Base-by-base conservation (phyloP, 495 filamentous ascomycete genomes). In the Xylaria palmicola region DNA sequence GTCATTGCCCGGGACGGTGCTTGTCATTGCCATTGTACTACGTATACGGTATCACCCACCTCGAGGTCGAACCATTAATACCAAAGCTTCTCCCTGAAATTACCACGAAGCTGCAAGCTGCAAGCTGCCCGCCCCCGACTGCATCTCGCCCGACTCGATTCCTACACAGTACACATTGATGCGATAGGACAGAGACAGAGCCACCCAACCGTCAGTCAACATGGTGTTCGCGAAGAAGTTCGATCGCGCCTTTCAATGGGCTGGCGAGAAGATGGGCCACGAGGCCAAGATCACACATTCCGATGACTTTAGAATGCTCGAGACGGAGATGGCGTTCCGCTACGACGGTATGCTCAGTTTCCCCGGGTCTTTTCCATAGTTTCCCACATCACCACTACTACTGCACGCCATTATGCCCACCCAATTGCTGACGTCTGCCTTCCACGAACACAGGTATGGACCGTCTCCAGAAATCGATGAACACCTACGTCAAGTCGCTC, bases 181-280 rank as follows among this genome's bases (percentile, higher is more conserved):
- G 47, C 26, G 1, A 32, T 36, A 60, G 47, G 29, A 13, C 39
- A 41, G 5, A 29, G 12, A 53, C 29, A 29, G 20, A 20, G 26
- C 8, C 13, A 13, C 19, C 37, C 4, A 12, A 15, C 22, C 6
- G 27, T 7, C 19, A 12, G 27, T 26, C 64, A 79, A 55, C 34
- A 96, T 97, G 92, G 91, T 93, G 76, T 87, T 96, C 79, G 93
- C 92, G 77, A 93, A 95, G 83, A 96, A 96, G 74, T 85, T 98
- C 71, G 94, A 91, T 75, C 89, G 95, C 62, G 87, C 97, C 79
- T 96, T 94, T 82, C 94, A 98, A 88, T 98, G 93, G 93, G 92
- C 92, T 10, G 91, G 91, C 56, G 94, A 98, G 79, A 88, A 92
- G 77, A 97, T 98, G 92, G 94, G 94, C 66, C 86, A 86, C 49